Base-by-base conservation (phyloP, 2,329 filamentous ascomycete species). In the Alternaria gansuensis region DNA sequence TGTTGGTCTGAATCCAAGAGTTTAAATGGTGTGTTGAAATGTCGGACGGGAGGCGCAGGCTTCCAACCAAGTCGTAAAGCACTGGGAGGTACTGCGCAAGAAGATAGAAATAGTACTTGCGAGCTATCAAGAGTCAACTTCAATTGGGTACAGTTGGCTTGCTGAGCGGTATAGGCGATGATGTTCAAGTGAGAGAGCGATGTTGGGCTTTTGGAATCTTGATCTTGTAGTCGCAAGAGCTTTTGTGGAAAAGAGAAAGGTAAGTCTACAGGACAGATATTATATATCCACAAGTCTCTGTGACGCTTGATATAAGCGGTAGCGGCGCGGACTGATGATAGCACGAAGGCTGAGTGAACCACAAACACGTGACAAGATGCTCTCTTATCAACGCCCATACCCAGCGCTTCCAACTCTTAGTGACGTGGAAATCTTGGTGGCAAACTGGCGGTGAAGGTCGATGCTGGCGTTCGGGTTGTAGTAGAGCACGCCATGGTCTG, bases 181-280 rank as follows among this genome's bases (percentile, higher is more conserved):
- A 54, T 43, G 33, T 33, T 51, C 37, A 53, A 41, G 52, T 64
- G 53, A 64, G 55, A 54, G 54, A 51, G 52, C 14, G 6, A 31
- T 6, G 3, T 48, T 37, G 28, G 37, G n/a, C n/a, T 54, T 40
- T 57, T 54, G 11, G n/a, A 26, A 33, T 24, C 34, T n/a, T 57
- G 33, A 45, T 43, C 34, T 28, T 21, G 9, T 44, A 37, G 4
- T 31, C 6, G 28, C 33, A 44, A 54, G 43, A 50, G 40, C 50
- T 24, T 21, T 24, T 11, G 14, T 51, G 49, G 14, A 29, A 11
- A 43, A 52, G 23, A 41, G 49, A 45, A 41, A 2, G 33, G 31
- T 48, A 36, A 34, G 44, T 48, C 21, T 13, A 13, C 14, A 24
- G 0, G 31, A 11, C 9, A 34, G 17, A 5, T 14, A 34, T 31